Evolutionary conservation across 1,139 yeast genomes (phyloP).

Genomic region (Saccharomyces pastorianus): DNA sequence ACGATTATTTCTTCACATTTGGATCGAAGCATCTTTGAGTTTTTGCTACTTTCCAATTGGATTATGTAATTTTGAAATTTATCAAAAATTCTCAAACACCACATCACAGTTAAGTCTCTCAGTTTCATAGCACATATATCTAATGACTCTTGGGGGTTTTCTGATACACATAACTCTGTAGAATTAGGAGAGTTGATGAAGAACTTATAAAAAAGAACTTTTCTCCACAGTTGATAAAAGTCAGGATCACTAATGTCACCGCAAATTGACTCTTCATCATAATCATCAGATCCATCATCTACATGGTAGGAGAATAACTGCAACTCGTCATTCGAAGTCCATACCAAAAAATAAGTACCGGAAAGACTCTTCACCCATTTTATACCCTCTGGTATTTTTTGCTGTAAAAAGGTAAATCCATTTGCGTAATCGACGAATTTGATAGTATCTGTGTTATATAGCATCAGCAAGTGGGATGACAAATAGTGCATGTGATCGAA

Average conservation of each 20-base stretch:
- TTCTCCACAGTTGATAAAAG: conserved; percentile 22
- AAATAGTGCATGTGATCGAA: conserved; percentile 17
- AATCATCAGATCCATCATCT: conserved; percentile 17
- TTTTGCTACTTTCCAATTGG: conserved; percentile 1
- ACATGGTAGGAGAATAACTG: conserved; percentile 20
- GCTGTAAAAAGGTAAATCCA: conserved; percentile 23
- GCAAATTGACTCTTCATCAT: conserved; percentile 16
- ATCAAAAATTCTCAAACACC: conserved; percentile 23
- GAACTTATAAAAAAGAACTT: conserved; percentile 22
- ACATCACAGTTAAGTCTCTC: conserved; percentile 27
- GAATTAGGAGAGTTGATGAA: conserved; percentile 17
- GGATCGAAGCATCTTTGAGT: conserved; percentile 1
- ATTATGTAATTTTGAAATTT: conserved; percentile 13
- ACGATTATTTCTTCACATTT: conserved; percentile 19
- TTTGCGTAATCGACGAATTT: conserved; percentile 23
- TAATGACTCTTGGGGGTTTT: conserved; percentile 16
- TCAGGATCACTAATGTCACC: conserved; percentile 15
- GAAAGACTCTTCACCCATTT: conserved; percentile 12
- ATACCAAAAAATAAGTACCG: conserved; percentile 17
- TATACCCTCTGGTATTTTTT: conserved; percentile 20
- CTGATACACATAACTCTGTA: conserved; percentile 17
- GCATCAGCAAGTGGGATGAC: conserved; percentile 16
- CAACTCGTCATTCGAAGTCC: conserved; percentile 18
- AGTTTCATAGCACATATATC: conserved; percentile 26
- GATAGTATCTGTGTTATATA: conserved; percentile 12